Evolutionary conservation across 257 asterid genomes (phyloP).

Genomic region (Ballota nigra): DNA sequence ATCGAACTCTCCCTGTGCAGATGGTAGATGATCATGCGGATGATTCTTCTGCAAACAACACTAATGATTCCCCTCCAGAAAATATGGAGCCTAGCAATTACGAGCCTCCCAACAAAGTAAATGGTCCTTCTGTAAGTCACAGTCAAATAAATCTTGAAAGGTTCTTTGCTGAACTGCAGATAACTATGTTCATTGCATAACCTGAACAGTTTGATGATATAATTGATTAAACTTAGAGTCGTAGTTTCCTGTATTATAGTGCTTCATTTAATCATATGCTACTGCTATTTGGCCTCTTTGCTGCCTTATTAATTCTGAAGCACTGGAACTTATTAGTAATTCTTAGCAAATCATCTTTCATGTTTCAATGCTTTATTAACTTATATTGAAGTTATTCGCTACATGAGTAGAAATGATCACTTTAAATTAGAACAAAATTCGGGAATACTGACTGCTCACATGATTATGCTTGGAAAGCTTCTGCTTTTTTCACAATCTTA

Average conservation of each 20-base stretch:
- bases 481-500: neutral
- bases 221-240: neutral
- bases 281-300: slow-evolving; percentile 11
- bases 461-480: slow-evolving; percentile 4
- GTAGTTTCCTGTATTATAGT: neutral
- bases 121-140: slow-evolving; percentile 48
- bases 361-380: neutral
- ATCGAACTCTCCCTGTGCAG: slow-evolving; percentile 42
- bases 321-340: neutral
- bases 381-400: slow-evolving; percentile 2
- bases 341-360: neutral
- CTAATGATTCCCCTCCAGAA: slow-evolving; percentile 41
- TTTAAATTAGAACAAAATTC: neutral
- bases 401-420: neutral
- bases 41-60: slow-evolving; percentile 38
- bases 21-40: slow-evolving; percentile 52
- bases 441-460: neutral
- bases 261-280: slow-evolving; percentile 1
- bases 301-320: neutral
- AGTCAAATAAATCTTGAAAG: slow-evolving; percentile 4
- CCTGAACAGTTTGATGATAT: slow-evolving; percentile 5
- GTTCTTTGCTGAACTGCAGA: slow-evolving; percentile 12
- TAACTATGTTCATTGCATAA: slow-evolving; percentile 8
- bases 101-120: slow-evolving; percentile 37
- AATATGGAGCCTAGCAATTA: slow-evolving; percentile 42